Percentiles rank a stretch among this genome's conserved stretches.
phyloP scores from a whole-genome alignment of 2,329 filamentous ascomycete species.

The Neonectria coccinea region DNA sequence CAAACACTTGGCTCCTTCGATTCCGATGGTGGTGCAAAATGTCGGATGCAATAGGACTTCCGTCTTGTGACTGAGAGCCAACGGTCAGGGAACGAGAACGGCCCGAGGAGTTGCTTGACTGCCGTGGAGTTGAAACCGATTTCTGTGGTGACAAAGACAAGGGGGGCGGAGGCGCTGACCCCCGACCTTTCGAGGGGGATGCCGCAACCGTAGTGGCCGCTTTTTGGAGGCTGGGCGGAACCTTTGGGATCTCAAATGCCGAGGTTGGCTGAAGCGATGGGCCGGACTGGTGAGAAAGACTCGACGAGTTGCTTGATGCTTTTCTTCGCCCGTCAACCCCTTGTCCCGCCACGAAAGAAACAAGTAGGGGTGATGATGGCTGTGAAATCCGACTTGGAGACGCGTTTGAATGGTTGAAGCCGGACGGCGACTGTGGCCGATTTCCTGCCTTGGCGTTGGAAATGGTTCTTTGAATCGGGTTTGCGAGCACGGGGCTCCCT shows the following conservation, averaged over 20 bases:
- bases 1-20: constrained; percentile 91
- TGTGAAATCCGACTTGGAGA: constrained; percentile 86
- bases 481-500: constrained; percentile 84
- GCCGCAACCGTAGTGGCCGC: constrained; percentile 66
- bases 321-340: constrained; percentile 84
- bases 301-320: constrained; percentile 89
- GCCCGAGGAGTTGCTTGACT: constrained; percentile 69
- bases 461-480: constrained; percentile 82
- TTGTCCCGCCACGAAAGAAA: constrained; percentile 91
- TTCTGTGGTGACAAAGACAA: constrained; percentile 74
- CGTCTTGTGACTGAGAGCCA: constrained; percentile 94
- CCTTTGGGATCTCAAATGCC: constrained; percentile 78
- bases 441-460: constrained; percentile 84
- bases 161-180: constrained; percentile 59
- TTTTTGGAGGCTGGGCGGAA: constrained; percentile 70
- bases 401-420: constrained; percentile 81
- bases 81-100: constrained; percentile 91
- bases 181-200: constrained; percentile 67
- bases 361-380: constrained; percentile 80
- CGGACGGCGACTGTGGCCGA: constrained; percentile 87
- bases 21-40: constrained; percentile 85
- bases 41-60: constrained; percentile 77
- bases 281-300: constrained; percentile 79
- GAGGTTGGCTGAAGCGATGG: constrained; percentile 75
- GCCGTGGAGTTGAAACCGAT: constrained; percentile 68